phyloP scores from a whole-genome alignment of 345 rosid genomes.

The Abelmoschus esculentus region DNA sequence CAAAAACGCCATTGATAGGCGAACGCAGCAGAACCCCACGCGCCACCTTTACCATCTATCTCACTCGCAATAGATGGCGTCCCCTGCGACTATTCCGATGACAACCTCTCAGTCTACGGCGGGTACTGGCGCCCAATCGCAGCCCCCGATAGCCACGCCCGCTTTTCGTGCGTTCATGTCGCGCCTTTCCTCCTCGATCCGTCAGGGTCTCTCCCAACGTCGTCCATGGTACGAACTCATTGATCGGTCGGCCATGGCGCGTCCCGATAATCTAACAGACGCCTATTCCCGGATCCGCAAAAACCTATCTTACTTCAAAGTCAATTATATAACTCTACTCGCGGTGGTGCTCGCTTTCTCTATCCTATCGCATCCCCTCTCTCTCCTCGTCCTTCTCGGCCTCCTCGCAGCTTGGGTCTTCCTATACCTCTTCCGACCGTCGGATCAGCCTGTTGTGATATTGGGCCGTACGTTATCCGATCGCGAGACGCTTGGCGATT shows the following conservation, averaged over 20 bases:
- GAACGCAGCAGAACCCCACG: neutral
- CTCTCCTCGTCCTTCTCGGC: conserved; percentile 39
- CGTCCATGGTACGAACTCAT: conserved; percentile 74
- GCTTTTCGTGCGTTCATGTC: conserved; percentile 67
- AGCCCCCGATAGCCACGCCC: conserved; percentile 62
- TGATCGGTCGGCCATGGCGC: conserved; percentile 53
- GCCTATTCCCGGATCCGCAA: conserved; percentile 69
- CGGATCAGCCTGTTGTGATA: conserved; percentile 63
- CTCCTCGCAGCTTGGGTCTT: conserved; percentile 41
- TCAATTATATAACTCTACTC: neutral
- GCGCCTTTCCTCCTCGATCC: conserved; percentile 60
- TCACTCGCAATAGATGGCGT: conserved; percentile 33
- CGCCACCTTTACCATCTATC: neutral
- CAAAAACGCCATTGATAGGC: no score
- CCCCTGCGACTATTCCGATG: conserved; percentile 51
- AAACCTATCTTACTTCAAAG: conserved; percentile 37
- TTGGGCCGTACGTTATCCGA: conserved; percentile 72
- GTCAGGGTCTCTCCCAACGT: conserved; percentile 63
- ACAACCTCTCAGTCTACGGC: conserved; percentile 28
- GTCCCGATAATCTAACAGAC: conserved; percentile 59
- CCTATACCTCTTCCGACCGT: conserved; percentile 65
- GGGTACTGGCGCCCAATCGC: conserved; percentile 28
- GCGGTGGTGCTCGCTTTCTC: conserved; percentile 51
- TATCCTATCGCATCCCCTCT: conserved; percentile 63
- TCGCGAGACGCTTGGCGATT: conserved; percentile 54